These are phyloP conservation scores for Fusarium camptoceras DNA, from an alignment of 2,329 filamentous ascomycete genomes.

Conservation along the genomic window DNA sequence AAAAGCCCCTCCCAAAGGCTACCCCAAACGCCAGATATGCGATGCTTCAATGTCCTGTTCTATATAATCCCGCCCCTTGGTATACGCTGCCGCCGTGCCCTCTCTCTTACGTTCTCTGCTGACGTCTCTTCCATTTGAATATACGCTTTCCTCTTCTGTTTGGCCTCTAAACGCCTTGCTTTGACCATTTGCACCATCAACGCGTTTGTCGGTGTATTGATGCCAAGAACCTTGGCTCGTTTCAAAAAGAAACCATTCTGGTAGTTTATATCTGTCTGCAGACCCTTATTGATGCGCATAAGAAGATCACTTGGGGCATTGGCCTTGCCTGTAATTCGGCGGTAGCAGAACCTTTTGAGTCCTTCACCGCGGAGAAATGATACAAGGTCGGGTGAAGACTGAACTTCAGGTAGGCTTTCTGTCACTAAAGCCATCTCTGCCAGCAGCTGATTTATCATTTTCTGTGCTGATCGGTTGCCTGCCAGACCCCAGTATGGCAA, in stretches of 20 bases:
- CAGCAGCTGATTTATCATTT: conserved; percentile 77
- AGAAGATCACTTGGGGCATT: conserved; percentile 72
- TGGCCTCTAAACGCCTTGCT: conserved; percentile 66
- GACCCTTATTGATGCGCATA: conserved; percentile 70
- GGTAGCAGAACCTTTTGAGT: conserved; percentile 69
- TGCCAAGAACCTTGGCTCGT: conserved; percentile 76
- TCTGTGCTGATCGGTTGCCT: conserved; percentile 72
- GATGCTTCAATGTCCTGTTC: conserved; percentile 3
- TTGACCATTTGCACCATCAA: conserved; percentile 79
- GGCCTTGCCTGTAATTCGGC: conserved; percentile 57
- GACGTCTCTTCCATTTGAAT: conserved; percentile 54
- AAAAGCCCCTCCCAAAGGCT: not conserved
- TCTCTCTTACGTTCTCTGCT: conserved; percentile 37
- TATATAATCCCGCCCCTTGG: not conserved
- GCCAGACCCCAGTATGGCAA: conserved; percentile 78
- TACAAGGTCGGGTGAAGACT: conserved; percentile 67
- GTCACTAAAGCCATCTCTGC: conserved; percentile 81
- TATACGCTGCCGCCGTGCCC: not conserved
- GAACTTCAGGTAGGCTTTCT: conserved; percentile 78
- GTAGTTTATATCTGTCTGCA: conserved; percentile 81
- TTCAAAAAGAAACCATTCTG: conserved; percentile 89
- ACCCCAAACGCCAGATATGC: conserved; percentile 21
- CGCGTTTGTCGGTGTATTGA: conserved; percentile 79
- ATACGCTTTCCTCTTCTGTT: conserved; percentile 48
- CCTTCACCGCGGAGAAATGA: conserved; percentile 68